Evolutionary conservation across 2,329 filamentous ascomycete genomes (phyloP).

Genomic region (Neonectria ditissima): DNA sequence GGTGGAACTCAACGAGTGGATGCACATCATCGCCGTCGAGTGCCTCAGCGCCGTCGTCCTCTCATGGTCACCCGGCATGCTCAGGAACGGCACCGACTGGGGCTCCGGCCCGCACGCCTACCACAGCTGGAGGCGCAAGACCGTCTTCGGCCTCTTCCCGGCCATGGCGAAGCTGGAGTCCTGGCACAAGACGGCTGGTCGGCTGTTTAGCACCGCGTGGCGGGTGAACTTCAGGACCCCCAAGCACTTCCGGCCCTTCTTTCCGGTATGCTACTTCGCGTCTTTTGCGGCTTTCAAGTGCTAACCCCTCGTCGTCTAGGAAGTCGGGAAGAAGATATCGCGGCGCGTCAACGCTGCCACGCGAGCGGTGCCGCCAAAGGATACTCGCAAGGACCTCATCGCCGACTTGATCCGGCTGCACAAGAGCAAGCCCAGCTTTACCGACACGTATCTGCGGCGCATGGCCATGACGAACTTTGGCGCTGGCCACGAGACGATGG

Average conservation of each 20-base stretch:
- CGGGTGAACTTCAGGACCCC: conserved; percentile 59
- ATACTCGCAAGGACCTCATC: conserved; percentile 56
- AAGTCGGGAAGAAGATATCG: conserved; percentile 49
- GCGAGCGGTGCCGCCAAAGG: conserved; percentile 45
- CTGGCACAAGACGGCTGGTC: conserved; percentile 50
- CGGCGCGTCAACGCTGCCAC: conserved; percentile 50
- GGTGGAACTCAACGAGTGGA: conserved; percentile 65
- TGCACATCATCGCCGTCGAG: conserved; percentile 67
- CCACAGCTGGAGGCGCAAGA: conserved; percentile 63
- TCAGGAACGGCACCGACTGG: conserved; percentile 58
- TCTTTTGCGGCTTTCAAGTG: no score
- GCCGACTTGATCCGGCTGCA: conserved; percentile 61
- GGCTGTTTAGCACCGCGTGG: conserved; percentile 58
- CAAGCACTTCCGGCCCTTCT: conserved; percentile 60
- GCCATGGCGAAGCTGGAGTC: conserved; percentile 53
- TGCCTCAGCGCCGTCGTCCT: conserved; percentile 63
- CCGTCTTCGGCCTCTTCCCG: conserved; percentile 64
- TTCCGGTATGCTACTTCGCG: conserved; percentile 55
- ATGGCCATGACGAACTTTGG: conserved; percentile 68
- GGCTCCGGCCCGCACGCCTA: conserved; percentile 63
- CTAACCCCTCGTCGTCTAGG: conserved; percentile 38
- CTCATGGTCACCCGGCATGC: conserved; percentile 64
- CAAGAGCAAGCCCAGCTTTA: conserved; percentile 59
- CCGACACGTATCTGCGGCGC: conserved; percentile 60
- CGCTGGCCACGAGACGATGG: conserved; percentile 67